phyloP scores from a whole-genome alignment of 305 asterid species.

The Nicotiana rustica region DNA sequence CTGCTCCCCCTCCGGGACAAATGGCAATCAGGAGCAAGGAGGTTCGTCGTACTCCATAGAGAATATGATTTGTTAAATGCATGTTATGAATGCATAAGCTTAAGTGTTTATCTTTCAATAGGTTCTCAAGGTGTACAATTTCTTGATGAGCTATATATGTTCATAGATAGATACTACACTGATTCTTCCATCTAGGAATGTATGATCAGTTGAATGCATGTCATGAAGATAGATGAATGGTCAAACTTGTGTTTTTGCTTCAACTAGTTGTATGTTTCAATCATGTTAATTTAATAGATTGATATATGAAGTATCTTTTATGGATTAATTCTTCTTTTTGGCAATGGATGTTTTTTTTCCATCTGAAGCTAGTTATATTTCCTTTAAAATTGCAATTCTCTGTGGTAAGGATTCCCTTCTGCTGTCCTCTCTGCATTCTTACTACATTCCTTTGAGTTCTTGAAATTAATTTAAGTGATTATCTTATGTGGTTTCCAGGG shows the following conservation, averaged over 20 bases:
- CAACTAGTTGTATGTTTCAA: background rate
- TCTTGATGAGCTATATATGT: background rate
- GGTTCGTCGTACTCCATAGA: constrained; percentile 50
- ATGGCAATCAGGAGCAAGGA: constrained; percentile 99
- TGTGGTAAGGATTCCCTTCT: background rate
- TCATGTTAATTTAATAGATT: background rate
- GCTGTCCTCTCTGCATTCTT: constrained; percentile 1
- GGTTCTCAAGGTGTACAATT: background rate
- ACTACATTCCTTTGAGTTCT: background rate
- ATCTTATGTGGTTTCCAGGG: constrained; percentile 63
- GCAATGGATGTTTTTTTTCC: background rate
- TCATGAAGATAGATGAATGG: background rate
- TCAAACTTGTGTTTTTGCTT: background rate
- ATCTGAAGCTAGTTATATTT: background rate
- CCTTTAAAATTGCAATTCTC: constrained; percentile 14
- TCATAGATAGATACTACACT: background rate
- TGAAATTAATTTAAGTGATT: constrained; percentile 7
- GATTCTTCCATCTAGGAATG: background rate
- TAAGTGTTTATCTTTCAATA: constrained; percentile 4
- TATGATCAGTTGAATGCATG: constrained; percentile 30
- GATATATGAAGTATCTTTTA: background rate
- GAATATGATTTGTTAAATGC: constrained; percentile 6
- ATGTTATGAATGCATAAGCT: background rate
- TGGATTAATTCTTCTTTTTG: background rate
- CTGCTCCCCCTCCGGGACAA: constrained; percentile 99